Evolutionary conservation across 2,329 filamentous ascomycete genomes (phyloP).

Genomic region (Epichloe gansuensis): DNA sequence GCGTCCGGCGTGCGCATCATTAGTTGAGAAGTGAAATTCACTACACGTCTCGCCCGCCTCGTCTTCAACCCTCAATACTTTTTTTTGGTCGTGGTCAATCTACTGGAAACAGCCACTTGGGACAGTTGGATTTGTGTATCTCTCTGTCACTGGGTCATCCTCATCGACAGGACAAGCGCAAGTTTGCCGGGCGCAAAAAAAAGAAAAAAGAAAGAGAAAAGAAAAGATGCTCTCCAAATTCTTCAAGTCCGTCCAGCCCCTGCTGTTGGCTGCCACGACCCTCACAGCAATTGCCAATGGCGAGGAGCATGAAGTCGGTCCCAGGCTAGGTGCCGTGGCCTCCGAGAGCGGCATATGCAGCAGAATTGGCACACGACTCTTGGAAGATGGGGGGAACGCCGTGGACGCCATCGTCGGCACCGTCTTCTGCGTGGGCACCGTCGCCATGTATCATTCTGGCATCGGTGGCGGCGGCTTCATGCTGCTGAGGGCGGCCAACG

Average conservation of each 20-base stretch:
- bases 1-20: too few species aligned
- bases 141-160: background rate
- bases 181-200: background rate
- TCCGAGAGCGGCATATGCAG: constrained; percentile 48
- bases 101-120: too few species aligned
- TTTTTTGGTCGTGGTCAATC: too few species aligned
- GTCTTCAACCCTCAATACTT: too few species aligned
- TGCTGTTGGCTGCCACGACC: background rate
- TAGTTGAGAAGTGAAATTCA: too few species aligned
- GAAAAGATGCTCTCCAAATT: background rate
- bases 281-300: background rate
- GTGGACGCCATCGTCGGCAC: constrained; percentile 54
- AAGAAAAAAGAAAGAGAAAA: background rate
- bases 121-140: too few species aligned
- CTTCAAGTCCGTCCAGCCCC: background rate
- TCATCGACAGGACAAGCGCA: background rate
- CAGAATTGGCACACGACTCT: constrained; percentile 41
- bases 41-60: too few species aligned
- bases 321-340: constrained; percentile 42
- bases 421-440: constrained; percentile 49
- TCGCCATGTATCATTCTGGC: constrained; percentile 55
- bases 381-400: constrained; percentile 50
- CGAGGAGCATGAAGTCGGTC: background rate
- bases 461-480: constrained; percentile 73
- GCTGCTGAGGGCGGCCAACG: constrained; percentile 52